phyloP scores from a whole-genome alignment of 2,329 filamentous ascomycete species.

The Amauroascus verrucosus region DNA sequence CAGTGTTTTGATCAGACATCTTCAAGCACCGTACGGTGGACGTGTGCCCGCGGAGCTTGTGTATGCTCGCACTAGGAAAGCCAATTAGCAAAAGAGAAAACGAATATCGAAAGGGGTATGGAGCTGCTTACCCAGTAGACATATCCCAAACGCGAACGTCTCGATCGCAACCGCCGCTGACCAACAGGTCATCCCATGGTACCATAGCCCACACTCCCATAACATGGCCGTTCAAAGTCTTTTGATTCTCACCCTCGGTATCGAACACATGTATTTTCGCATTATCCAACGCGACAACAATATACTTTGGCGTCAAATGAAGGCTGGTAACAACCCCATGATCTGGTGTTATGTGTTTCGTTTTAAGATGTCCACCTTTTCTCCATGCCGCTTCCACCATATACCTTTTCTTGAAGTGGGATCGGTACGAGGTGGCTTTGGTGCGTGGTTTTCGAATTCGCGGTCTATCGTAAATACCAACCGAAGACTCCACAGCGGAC shows the following conservation, averaged over 20 bases:
- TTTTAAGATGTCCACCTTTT: conserved; percentile 73
- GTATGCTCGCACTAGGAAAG: conserved; percentile 55
- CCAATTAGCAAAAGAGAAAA: not conserved
- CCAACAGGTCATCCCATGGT: conserved; percentile 87
- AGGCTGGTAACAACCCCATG: conserved; percentile 94
- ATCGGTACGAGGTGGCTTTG: conserved; percentile 76
- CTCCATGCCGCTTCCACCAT: conserved; percentile 96
- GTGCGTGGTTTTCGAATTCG: conserved; percentile 40
- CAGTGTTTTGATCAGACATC: conserved; percentile 89
- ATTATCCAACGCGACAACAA: conserved; percentile 94
- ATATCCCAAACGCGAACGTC: conserved; percentile 97
- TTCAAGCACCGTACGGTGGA: conserved; percentile 95
- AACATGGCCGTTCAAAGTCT: conserved; percentile 85
- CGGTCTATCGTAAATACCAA: not conserved
- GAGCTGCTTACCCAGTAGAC: conserved; percentile 60
- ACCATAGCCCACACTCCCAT: conserved; percentile 99
- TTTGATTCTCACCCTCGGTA: conserved; percentile 75
- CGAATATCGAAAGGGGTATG: not conserved
- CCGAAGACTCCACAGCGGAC: not conserved
- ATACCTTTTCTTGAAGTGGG: conserved; percentile 95
- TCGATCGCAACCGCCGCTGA: conserved; percentile 91
- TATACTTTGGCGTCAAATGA: conserved; percentile 89
- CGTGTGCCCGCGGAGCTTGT: conserved; percentile 85
- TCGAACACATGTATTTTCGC: conserved; percentile 98
- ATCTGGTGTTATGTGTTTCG: conserved; percentile 86